Base-by-base conservation (phyloP, 2,329 filamentous ascomycete genomes). In the Penicillium crustosum region DNA sequence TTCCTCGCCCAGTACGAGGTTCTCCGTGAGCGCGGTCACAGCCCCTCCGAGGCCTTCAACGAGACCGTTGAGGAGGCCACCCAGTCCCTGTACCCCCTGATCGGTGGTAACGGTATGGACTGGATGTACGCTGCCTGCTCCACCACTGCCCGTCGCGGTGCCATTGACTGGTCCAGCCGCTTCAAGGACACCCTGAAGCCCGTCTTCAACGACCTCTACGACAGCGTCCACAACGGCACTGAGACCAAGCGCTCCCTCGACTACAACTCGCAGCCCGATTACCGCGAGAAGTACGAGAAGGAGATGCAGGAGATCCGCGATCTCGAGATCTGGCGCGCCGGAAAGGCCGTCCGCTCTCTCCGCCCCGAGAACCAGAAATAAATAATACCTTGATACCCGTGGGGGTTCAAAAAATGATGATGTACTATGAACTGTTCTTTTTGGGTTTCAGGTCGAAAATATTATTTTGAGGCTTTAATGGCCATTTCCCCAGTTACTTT, bases 41-140 rank as follows among this genome's bases (percentile, higher is more conserved):
- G 86, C 81, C 94, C 94, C 78, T 93, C 89, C 72, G 94, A 99
- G 84, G 94, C 94, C 68, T 99, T 99, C 89, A 99, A 99, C 87
- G 94, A 99, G 91, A 99, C 94, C 68, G 94, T 99, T 69, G 94
- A 99, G 86, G 94, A 99, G 86, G 94, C 94, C 67, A 99, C 94
- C 53, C 94, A 99, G 86, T 91, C 87, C 68, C 85, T 99, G 75
- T 99, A 99, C 86, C 94, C 94, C 66, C 86, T 99, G 75, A 99
- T 99, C 75, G 94, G 93, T 75, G 87, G 86, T 81, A 90, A 97
- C 82, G 94, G 94, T 75, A 97, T 99, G 94, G 94, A 99, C 85
- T 99, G 95, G 92, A 99, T 99, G 94, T 99, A 95, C 84, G 93
- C 93, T 78, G 94, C 94, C 69, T 99, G 94, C 90, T 97, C 93